Evolutionary conservation across 768 basidiomycete species (phyloP).

Genomic region (Cubamyces sp.): DNA sequence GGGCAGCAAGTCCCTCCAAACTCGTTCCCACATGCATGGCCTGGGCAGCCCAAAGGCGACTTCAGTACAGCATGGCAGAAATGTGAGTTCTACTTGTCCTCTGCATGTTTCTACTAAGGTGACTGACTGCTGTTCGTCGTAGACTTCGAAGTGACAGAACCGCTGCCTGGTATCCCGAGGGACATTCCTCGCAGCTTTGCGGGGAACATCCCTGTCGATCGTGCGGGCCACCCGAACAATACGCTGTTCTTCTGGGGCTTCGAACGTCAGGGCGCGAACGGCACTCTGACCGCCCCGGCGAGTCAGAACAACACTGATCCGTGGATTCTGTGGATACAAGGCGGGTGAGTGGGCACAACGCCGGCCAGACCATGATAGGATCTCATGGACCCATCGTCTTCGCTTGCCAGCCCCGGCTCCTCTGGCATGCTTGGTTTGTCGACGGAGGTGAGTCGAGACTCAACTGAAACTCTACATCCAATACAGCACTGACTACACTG

Average conservation of each 20-base stretch:
- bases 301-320: constrained; percentile 47
- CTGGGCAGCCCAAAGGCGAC: constrained; percentile 29
- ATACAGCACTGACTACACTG: no score
- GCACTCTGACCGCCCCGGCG: constrained; percentile 48
- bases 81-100: constrained; percentile 19
- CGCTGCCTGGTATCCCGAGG: constrained; percentile 33
- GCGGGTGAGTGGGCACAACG: constrained; percentile 48
- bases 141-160: constrained; percentile 35
- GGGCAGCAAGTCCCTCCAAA: constrained; percentile 16
- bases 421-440: constrained; percentile 69
- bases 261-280: constrained; percentile 31
- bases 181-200: constrained; percentile 34
- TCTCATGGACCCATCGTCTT: neutral
- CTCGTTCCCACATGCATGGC: constrained; percentile 32
- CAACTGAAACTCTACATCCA: neutral
- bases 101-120: neutral
- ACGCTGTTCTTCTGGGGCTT: constrained; percentile 40
- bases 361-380: no score
- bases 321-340: constrained; percentile 78
- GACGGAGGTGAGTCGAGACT: constrained; percentile 46
- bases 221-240: constrained; percentile 35
- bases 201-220: constrained; percentile 36
- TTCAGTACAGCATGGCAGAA: constrained; percentile 31
- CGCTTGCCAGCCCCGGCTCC: constrained; percentile 54
- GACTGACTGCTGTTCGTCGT: neutral